These are phyloP conservation scores for Cordia subcordata DNA, from an alignment of 257 asterid genomes.

Conservation along the genomic window DNA sequence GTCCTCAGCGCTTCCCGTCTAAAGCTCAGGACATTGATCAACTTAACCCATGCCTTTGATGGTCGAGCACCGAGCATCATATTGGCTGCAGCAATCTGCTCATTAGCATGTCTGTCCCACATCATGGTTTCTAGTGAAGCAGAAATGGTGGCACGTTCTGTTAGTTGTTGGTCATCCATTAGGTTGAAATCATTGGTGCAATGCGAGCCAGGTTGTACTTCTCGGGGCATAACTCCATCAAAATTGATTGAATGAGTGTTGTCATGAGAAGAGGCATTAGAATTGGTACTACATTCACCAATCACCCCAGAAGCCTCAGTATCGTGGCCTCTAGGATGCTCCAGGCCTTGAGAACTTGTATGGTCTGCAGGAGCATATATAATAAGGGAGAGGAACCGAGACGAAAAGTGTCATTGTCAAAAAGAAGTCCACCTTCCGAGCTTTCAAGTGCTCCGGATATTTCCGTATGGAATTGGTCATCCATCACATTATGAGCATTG, in stretches of 20 bases:
- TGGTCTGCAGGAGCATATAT: not conserved
- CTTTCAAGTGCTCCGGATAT: too few species aligned
- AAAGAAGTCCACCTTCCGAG: too few species aligned
- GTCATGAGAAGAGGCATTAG: not conserved
- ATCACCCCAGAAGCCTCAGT: not conserved
- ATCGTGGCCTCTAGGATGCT: not conserved
- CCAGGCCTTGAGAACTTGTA: not conserved
- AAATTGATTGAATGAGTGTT: not conserved
- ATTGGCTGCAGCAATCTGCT: not conserved
- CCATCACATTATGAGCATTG: too few species aligned
- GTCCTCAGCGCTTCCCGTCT: not conserved
- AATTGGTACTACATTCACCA: not conserved
- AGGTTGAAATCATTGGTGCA: too few species aligned
- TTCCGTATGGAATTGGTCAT: too few species aligned
- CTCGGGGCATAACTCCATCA: not conserved
- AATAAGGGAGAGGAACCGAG: too few species aligned
- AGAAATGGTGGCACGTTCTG: too few species aligned
- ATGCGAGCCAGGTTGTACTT: too few species aligned
- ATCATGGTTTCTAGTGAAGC: not conserved
- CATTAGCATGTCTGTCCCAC: not conserved
- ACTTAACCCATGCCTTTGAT: not conserved
- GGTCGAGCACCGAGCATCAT: not conserved
- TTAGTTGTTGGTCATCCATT: not conserved
- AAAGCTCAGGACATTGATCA: not conserved
- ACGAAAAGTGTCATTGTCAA: too few species aligned